Evolutionary conservation across 345 rosid genomes (phyloP).

Genomic region (Laguncularia racemosa): DNA sequence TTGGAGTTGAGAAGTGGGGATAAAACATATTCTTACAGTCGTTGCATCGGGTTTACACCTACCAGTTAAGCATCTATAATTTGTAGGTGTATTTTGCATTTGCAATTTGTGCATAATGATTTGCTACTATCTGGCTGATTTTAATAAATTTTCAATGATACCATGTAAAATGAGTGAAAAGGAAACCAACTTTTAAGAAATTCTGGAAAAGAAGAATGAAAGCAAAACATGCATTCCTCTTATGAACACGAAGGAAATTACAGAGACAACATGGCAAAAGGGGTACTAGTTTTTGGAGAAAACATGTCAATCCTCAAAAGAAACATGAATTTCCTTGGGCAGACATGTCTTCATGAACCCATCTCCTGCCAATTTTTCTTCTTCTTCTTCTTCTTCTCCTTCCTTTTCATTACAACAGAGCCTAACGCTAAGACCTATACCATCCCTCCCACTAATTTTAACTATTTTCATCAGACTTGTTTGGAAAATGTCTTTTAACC

Average conservation of each 20-base stretch:
- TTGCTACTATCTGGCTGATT: no score
- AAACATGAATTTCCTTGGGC: slow-evolving; percentile 44
- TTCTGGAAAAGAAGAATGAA: neutral
- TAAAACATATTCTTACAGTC: no score
- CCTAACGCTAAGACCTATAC: slow-evolving; percentile 27
- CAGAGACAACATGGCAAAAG: neutral
- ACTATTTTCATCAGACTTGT: slow-evolving; percentile 30
- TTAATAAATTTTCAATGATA: no score
- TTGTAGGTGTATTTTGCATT: no score
- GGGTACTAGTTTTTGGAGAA: no score
- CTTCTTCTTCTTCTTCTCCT: slow-evolving; percentile 23
- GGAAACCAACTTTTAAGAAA: neutral
- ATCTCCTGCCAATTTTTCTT: slow-evolving; percentile 5
- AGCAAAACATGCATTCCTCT: slow-evolving; percentile 6
- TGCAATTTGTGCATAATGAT: no score
- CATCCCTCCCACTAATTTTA: slow-evolving; percentile 34
- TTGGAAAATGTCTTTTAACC: slow-evolving; percentile 68
- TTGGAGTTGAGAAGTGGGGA: no score
- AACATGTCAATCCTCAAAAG: slow-evolving; percentile 18
- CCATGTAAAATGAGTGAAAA: neutral
- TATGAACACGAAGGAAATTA: slow-evolving; percentile 7
- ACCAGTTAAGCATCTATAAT: no score
- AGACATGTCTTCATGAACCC: slow-evolving; percentile 50
- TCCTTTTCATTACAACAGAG: slow-evolving; percentile 15
- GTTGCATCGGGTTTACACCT: no score